Evolutionary conservation across 1,284 basidiomycete species (phyloP).

Genomic region (Serendipita sp.): DNA sequence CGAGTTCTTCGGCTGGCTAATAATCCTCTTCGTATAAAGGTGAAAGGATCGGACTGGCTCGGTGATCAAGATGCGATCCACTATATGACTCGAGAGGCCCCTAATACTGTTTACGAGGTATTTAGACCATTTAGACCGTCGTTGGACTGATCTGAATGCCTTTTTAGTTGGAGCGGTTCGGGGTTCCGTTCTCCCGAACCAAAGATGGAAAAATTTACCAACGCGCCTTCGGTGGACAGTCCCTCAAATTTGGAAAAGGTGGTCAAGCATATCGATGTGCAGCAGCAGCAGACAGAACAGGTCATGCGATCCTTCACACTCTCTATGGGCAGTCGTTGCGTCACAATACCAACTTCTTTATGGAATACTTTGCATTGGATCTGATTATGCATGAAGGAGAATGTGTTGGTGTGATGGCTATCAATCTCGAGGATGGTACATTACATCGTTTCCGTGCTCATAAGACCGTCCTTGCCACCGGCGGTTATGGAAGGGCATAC

Average conservation of each 20-base stretch:
- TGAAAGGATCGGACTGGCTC: constrained; percentile 99
- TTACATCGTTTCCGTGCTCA: constrained; percentile 97
- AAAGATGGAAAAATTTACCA: constrained; percentile 99
- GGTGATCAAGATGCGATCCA: constrained; percentile 99
- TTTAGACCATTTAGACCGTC: neutral
- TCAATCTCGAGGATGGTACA: constrained; percentile 99
- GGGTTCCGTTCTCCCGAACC: constrained; percentile 97
- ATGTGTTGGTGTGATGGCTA: constrained; percentile 96
- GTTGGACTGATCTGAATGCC: constrained; percentile 7
- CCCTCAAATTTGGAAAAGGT: constrained; percentile 92
- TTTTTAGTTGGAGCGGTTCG: constrained; percentile 88
- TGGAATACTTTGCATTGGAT: constrained; percentile 98
- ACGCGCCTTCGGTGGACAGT: constrained; percentile 98
- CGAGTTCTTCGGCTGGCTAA: constrained; percentile 1
- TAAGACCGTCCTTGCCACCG: constrained; percentile 97
- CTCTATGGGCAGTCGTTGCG: constrained; percentile 98
- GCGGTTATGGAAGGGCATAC: constrained; percentile 97
- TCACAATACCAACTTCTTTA: constrained; percentile 99
- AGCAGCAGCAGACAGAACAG: constrained; percentile 96
- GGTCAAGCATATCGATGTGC: constrained; percentile 99
- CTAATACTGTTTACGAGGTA: constrained; percentile 84
- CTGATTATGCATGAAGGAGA: constrained; percentile 98
- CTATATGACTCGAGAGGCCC: constrained; percentile 97
- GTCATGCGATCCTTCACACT: constrained; percentile 96
- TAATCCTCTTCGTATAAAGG: constrained; percentile 30